Conservation (phyloP, 1,284 basidiomycete genomes). For the Mycena citricolor region DNA sequence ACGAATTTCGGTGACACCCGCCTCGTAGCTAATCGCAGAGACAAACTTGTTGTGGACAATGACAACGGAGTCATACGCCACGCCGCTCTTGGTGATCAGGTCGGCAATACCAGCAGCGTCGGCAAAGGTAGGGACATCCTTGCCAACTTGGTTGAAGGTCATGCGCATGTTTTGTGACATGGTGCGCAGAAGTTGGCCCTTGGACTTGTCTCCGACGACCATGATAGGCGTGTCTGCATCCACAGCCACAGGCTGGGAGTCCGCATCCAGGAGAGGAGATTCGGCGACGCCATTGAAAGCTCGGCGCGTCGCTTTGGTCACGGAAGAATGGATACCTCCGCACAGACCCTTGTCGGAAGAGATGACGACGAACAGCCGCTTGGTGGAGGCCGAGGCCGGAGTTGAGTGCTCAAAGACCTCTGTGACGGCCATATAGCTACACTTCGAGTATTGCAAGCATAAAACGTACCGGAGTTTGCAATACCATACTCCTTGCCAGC, state of each 20-base stretch:
- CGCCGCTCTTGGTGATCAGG: constrained; percentile 83
- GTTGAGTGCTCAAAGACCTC: constrained; percentile 81
- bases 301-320: constrained; percentile 85
- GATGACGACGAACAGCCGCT: constrained; percentile 80
- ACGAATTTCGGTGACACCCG: constrained; percentile 74
- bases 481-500: constrained; percentile 93
- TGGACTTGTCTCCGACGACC: constrained; percentile 97
- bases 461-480: constrained; percentile 83
- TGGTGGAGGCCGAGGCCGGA: constrained; percentile 64
- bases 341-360: constrained; percentile 99
- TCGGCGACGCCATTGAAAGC: constrained; percentile 54
- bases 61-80: constrained; percentile 87
- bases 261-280: constrained; percentile 60
- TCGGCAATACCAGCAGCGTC: constrained; percentile 95
- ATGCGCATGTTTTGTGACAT: constrained; percentile 72
- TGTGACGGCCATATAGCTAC: constrained; percentile 36
- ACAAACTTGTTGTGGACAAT: constrained; percentile 96
- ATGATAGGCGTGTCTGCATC: constrained; percentile 71
- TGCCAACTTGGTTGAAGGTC: constrained; percentile 97
- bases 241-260: constrained; percentile 43
- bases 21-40: constrained; percentile 92
- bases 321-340: constrained; percentile 99
- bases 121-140: constrained; percentile 95
- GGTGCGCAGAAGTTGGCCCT: constrained; percentile 83
- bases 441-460: neutral